A percentile compares a stretch with the other conserved stretches of the same genome.
Evolutionary conservation across 2,329 filamentous ascomycete species (phyloP).

Genomic region (Penicillium sp.): DNA sequence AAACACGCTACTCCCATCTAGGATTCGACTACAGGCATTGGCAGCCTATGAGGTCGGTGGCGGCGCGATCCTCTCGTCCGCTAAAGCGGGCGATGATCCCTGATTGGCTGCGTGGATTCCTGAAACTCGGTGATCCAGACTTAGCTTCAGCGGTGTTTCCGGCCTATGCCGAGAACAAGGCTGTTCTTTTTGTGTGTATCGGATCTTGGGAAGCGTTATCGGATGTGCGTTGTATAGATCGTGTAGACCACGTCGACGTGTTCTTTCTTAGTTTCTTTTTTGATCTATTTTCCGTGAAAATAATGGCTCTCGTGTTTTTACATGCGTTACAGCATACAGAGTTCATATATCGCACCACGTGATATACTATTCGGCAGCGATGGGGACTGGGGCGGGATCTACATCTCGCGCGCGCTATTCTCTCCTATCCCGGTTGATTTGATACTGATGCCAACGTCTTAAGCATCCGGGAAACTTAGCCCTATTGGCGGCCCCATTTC

Average conservation of each 20-base stretch:
- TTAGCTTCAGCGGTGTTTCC: slow-evolving; percentile 24
- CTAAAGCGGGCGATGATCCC: slow-evolving; percentile 14
- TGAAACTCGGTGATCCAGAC: slow-evolving; percentile 34
- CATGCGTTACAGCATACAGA: background rate
- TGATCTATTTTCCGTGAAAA: background rate
- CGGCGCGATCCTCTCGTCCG: slow-evolving; percentile 24
- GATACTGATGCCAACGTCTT: background rate
- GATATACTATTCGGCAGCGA: slow-evolving; percentile 15
- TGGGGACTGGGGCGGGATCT: slow-evolving; percentile 13
- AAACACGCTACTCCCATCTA: slow-evolving; percentile 2
- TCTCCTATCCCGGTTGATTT: slow-evolving; percentile 3
- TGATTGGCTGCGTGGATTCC: slow-evolving; percentile 26
- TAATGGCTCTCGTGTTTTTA: background rate
- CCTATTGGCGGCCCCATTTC: slow-evolving; percentile 5
- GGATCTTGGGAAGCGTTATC: slow-evolving; percentile 1
- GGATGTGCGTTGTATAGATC: background rate
- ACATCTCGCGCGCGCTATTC: slow-evolving; percentile 9
- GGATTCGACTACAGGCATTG: slow-evolving; percentile 15
- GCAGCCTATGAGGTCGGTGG: slow-evolving; percentile 33
- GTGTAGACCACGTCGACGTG: background rate
- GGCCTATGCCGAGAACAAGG: slow-evolving; percentile 20
- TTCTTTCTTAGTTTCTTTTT: background rate
- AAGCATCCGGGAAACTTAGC: slow-evolving; percentile 3
- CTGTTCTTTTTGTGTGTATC: background rate
- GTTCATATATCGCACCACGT: slow-evolving; percentile 1